A percentile compares a stretch with the other conserved stretches of the same genome.
Conservation (phyloP, 148 eudicot genomes). For the Chenopodium berlandieri region DNA sequence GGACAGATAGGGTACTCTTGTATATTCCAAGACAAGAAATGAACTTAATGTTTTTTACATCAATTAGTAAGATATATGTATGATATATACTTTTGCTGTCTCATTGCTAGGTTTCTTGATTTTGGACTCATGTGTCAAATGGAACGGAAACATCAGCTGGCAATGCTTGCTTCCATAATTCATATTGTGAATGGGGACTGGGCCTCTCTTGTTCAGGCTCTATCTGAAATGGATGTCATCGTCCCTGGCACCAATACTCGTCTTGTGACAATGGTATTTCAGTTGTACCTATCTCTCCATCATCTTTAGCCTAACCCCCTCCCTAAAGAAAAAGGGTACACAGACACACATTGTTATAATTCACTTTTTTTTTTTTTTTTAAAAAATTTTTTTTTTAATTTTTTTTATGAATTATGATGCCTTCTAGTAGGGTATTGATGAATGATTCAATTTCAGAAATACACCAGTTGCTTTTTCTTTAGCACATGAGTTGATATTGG, state of each 20-base stretch:
- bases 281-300: background rate
- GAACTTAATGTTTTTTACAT: background rate
- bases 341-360: no score
- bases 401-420: no score
- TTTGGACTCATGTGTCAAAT: conserved; percentile 94
- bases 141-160: conserved; percentile 92
- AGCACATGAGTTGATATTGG: no score
- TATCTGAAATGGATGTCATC: conserved; percentile 78
- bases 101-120: conserved; percentile 72
- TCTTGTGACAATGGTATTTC: conserved; percentile 70
- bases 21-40: background rate
- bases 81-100: conserved; percentile 7
- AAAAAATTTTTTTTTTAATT: no score
- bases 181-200: conserved; percentile 98
- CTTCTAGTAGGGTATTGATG: no score
- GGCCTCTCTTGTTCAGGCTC: conserved; percentile 85
- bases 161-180: conserved; percentile 94
- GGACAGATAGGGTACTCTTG: conserved; percentile 77
- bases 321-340: background rate
- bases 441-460: no score
- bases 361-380: no score
- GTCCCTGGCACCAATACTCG: conserved; percentile 71
- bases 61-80: background rate
- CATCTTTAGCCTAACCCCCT: background rate
- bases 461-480: no score